Base-by-base conservation (phyloP, 352 stramenopile genomes). In the Pythium phragmitis region DNA sequence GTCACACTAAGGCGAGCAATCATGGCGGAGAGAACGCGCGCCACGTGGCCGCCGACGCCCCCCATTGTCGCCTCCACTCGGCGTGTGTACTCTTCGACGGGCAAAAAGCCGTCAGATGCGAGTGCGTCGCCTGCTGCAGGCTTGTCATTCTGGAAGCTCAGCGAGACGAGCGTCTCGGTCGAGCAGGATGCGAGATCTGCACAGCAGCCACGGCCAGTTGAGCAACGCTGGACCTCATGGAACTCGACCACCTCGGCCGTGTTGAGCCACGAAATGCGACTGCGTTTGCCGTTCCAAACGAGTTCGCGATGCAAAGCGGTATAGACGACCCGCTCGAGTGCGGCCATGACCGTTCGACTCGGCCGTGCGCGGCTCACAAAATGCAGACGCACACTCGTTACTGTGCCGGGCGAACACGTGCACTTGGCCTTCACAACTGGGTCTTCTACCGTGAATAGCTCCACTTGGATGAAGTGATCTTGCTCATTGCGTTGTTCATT, bases 181-280 rank as follows among this genome's bases (percentile, higher is more conserved):
- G 65, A 65, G 42, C 79, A 65, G 4, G 41, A 58, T 2, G 67
- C 78, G 13, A 87, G 23, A 16, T 67, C 48, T 17, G 59, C 14
- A 60, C 77, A 83, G 21, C 75, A 89, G 13, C 85, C 74, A 11
- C 54, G 60, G 3, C 79, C 63, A 42, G 57, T 7, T 43, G 55
- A 60, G 11, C 30, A 36, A 30, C 78, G 19, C 36, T 70, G 21
- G 4, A 87, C 48, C 37, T 65, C 42, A 0, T 43, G 19, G 59
- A 77, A 57, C 34, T 73, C 41, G 7, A 87, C 61, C 6, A 19
- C 12, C 23, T 88, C 72, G 45, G 50, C 59, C 9, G 19, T 26
- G 42, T 88, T 86, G 55, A 89, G 55, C 82, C 85, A 91, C 13
- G 51, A 57, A 12, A 91, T 46, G 0, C 62, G 68, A 8, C 73